Evolutionary conservation across 2,329 filamentous ascomycete genomes (phyloP), one percentile per base, ranked within the genome.

Genomic region (Aspergillus aculeatus): DNA sequence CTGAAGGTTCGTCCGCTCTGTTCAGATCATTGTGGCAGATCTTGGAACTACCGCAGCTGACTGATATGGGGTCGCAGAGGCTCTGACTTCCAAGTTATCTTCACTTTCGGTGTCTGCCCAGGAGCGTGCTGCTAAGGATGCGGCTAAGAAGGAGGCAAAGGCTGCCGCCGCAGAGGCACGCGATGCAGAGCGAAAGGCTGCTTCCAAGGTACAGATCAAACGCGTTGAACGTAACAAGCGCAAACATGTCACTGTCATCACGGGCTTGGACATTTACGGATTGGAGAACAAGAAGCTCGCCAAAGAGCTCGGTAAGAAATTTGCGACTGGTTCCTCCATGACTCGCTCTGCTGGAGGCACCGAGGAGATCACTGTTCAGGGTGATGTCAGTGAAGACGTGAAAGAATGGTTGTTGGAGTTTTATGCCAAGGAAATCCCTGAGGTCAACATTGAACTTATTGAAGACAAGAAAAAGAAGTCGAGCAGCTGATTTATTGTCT

Each of bases 241-340:
- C 72, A 99, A 99, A 81, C 96, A 88, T 74, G 93, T 99, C 57
- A 99, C 95, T 0, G 89, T 93, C 16, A 88, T 99, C n/a, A 86
- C 86, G 6, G 95, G 95, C 0, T 82, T 99, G 21, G 95, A 99
- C 76, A 87, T 89, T 0, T 96, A 97, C 71, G 92, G 92, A 0
- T 77, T 98, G 47, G 94, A 98, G 58, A 84, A 97, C 71, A 99
- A 99, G 79, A 98, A 97, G 81, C 83, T 96, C 7, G 89, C 93
- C 60, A 98, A 98, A 82, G 95, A 98, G 72, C 88, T 98, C 68
- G 95, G 95, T 64, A 99, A 98, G 85, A 98, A 97, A 80, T 98
- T 99, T 73, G 95, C 95, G 31, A 98, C 95, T 10, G 95, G 95
- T 0, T 89, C 88, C 16, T 93, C 89, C 49, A 95, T 99, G 49